A percentile compares a stretch with the other conserved stretches of the same genome.
These are phyloP conservation scores for Trametes punicea DNA, from an alignment of 768 basidiomycete genomes.

Conservation along the genomic window DNA sequence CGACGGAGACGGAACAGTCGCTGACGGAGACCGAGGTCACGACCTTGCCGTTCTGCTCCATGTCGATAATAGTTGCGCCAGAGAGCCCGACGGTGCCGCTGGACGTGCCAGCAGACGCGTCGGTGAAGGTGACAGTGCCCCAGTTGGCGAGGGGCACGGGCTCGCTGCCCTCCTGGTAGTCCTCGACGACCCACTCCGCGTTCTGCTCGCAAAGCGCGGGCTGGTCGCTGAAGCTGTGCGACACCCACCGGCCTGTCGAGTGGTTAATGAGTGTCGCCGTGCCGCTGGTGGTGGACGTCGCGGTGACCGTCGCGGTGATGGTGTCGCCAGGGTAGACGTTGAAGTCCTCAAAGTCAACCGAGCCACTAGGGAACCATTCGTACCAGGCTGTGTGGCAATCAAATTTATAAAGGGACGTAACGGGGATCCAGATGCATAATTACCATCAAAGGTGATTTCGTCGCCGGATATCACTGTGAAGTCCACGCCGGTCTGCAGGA, in stretches of 20 bases:
- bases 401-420: no score
- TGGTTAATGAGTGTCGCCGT: constrained; percentile 30
- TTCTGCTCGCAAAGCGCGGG: constrained; percentile 33
- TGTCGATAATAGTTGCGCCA: constrained; percentile 35
- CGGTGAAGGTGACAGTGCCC: constrained; percentile 36
- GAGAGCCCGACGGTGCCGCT: constrained; percentile 29
- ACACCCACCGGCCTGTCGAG: constrained; percentile 28
- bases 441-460: constrained; percentile 31
- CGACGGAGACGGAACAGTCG: constrained; percentile 26
- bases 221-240: constrained; percentile 30
- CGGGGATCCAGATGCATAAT: no score
- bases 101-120: constrained; percentile 28
- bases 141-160: constrained; percentile 39
- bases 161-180: constrained; percentile 25
- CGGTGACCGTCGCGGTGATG: constrained; percentile 31
- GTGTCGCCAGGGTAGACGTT: constrained; percentile 29
- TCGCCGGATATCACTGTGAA: constrained; percentile 29
- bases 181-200: constrained; percentile 40
- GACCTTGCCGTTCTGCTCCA: constrained; percentile 32
- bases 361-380: constrained; percentile 35
- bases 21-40: constrained; percentile 30
- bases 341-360: constrained; percentile 34
- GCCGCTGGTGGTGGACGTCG: constrained; percentile 26
- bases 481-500: constrained; percentile 37
- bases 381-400: constrained; percentile 26